Conservation (phyloP, 768 basidiomycete species). For the Roridomyces roridus region DNA sequence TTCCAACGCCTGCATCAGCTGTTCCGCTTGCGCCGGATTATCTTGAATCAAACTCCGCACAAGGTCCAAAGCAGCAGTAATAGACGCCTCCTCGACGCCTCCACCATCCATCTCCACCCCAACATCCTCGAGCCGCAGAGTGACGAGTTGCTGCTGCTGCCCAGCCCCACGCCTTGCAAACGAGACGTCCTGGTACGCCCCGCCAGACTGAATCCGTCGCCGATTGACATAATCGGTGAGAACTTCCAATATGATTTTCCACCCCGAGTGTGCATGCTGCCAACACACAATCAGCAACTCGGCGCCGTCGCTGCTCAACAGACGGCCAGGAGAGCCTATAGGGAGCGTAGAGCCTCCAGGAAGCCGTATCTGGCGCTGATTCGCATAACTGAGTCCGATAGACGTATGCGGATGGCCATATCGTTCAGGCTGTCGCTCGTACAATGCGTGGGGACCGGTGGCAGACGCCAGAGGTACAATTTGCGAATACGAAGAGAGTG, state of each 20-base stretch:
- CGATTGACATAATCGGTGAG: constrained; percentile 77
- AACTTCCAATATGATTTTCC: constrained; percentile 85
- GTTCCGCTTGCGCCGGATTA: constrained; percentile 66
- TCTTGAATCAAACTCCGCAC: constrained; percentile 78
- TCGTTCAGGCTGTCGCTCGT: constrained; percentile 70
- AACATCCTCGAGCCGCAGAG: constrained; percentile 66
- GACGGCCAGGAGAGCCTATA: constrained; percentile 66
- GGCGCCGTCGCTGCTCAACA: constrained; percentile 74
- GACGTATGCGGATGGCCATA: constrained; percentile 56
- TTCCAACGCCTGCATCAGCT: constrained; percentile 74
- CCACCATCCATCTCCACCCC: constrained; percentile 71
- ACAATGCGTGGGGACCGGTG: constrained; percentile 71
- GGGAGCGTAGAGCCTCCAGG: constrained; percentile 81
- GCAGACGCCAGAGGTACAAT: constrained; percentile 68
- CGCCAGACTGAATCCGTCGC: constrained; percentile 49
- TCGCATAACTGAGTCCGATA: constrained; percentile 65
- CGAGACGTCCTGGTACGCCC: constrained; percentile 57
- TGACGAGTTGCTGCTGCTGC: constrained; percentile 38
- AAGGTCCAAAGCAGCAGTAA: constrained; percentile 80
- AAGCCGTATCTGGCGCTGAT: constrained; percentile 68
- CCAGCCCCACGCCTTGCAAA: constrained; percentile 52
- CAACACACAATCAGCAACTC: constrained; percentile 78
- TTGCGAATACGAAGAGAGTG: constrained; percentile 76
- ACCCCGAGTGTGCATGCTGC: constrained; percentile 84
- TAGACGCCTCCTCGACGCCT: constrained; percentile 62